phyloP scores from a whole-genome alignment of 2,329 filamentous ascomycete genomes.

The Pseudopyrenochaeta lycopersici region DNA sequence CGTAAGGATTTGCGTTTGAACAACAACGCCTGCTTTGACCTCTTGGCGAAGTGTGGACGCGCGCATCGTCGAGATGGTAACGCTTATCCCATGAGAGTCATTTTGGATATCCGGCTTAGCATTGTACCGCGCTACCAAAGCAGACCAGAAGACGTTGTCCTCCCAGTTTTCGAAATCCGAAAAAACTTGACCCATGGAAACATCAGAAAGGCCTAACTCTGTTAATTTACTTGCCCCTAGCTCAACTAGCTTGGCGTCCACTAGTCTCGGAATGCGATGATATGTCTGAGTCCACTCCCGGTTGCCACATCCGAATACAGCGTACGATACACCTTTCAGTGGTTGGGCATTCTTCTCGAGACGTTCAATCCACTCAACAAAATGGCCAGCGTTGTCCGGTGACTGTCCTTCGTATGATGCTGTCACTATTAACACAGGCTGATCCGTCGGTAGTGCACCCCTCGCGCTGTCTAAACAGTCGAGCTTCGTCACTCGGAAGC shows the following conservation, averaged over 20 bases:
- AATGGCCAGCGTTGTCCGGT: conserved; percentile 46
- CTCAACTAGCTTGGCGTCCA: conserved; percentile 32
- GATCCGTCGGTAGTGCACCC: conserved; percentile 28
- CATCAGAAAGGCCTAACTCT: conserved; percentile 32
- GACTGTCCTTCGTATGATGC: conserved; percentile 48
- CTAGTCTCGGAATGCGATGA: conserved; percentile 44
- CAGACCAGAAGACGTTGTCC: conserved; percentile 34
- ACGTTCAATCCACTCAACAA: conserved; percentile 43
- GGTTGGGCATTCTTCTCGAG: conserved; percentile 7
- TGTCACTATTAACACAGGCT: conserved; percentile 44
- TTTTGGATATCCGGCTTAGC: conserved; percentile 1
- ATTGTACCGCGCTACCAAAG: conserved; percentile 17
- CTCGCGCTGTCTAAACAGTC: conserved; percentile 31
- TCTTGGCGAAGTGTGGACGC: conserved; percentile 27
- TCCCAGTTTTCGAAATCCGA: conserved; percentile 44
- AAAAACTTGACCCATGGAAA: conserved; percentile 35
- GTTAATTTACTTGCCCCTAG: conserved; percentile 25
- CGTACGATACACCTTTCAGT: conserved; percentile 36
- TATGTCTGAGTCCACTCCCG: conserved; percentile 47
- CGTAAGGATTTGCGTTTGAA: background rate
- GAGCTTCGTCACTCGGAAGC: conserved; percentile 30
- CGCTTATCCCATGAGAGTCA: background rate
- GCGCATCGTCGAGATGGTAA: conserved; percentile 20
- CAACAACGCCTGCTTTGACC: conserved; percentile 25
- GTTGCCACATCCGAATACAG: conserved; percentile 46